Evolutionary conservation across 2,329 filamentous ascomycete genomes (phyloP).

Genomic region (Nemania bipapillata): DNA sequence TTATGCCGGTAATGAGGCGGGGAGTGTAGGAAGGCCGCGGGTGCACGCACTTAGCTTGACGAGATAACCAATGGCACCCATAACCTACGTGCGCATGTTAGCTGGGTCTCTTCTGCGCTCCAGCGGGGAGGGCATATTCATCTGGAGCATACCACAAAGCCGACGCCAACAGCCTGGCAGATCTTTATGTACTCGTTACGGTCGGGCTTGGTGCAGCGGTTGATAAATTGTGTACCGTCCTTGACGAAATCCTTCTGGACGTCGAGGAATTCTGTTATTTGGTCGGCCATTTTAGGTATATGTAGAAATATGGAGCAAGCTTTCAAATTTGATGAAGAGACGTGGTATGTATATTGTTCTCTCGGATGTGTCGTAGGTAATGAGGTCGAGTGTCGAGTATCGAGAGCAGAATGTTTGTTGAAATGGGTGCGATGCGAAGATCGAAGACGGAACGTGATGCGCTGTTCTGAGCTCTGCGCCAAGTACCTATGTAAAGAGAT

Average conservation of each 20-base stretch:
- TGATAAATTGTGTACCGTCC: slow-evolving; percentile 71
- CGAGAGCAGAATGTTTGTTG: background rate
- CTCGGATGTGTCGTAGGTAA: too few relatives aligned
- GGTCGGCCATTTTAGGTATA: slow-evolving; percentile 67
- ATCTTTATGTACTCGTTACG: slow-evolving; percentile 62
- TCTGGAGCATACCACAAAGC: slow-evolving; percentile 65
- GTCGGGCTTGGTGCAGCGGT: slow-evolving; percentile 68
- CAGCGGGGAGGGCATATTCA: background rate
- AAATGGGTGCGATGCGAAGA: slow-evolving; percentile 23
- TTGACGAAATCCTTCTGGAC: slow-evolving; percentile 73
- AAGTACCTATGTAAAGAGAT: slow-evolving; percentile 25
- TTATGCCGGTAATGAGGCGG: background rate
- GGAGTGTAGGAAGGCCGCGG: background rate
- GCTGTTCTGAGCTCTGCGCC: slow-evolving; percentile 31
- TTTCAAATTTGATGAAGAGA: too few relatives aligned
- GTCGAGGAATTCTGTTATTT: slow-evolving; percentile 76
- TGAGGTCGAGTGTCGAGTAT: too few relatives aligned
- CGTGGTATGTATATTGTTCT: too few relatives aligned
- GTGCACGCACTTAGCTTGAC: slow-evolving; percentile 71
- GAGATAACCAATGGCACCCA: slow-evolving; percentile 70
- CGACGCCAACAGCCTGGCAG: slow-evolving; percentile 71
- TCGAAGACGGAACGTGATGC: slow-evolving; percentile 29
- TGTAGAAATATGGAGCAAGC: too few relatives aligned
- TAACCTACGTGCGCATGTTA: slow-evolving; percentile 31
- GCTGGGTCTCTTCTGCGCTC: background rate